A percentile compares a stretch with the other conserved stretches of the same genome.
Conservation (phyloP, 2,329 filamentous ascomycete genomes). For the Ustulina deusta region DNA sequence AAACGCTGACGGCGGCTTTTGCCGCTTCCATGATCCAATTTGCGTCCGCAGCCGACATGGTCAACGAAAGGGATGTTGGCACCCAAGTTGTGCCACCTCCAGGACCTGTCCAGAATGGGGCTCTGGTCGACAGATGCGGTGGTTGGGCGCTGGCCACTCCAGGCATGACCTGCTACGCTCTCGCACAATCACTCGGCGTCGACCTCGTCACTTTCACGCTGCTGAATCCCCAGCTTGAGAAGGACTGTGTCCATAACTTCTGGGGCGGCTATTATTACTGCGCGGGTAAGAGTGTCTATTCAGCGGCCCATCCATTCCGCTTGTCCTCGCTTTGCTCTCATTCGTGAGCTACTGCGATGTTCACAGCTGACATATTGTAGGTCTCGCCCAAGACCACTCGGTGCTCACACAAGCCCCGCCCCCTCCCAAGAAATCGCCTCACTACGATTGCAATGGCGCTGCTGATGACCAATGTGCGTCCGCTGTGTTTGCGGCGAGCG, state of each 20-base stretch:
- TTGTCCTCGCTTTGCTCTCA: neutral
- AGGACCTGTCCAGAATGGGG: slow-evolving; percentile 33
- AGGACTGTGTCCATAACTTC: slow-evolving; percentile 21
- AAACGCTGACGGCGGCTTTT: slow-evolving; percentile 10
- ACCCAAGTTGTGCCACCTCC: slow-evolving; percentile 7
- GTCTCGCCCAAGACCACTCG: neutral
- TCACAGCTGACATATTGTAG: slow-evolving; percentile 14
- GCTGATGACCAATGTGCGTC: slow-evolving; percentile 4
- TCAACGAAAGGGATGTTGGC: no score
- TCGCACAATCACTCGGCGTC: slow-evolving; percentile 9
- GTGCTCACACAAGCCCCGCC: neutral
- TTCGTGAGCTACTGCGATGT: no score
- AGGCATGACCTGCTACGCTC: slow-evolving; percentile 24
- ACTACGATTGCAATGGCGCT: slow-evolving; percentile 1
- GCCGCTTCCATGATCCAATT: slow-evolving; percentile 20
- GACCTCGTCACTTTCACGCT: neutral
- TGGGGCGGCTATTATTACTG: slow-evolving; percentile 33
- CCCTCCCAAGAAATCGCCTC: neutral
- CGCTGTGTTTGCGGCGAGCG: slow-evolving; percentile 10
- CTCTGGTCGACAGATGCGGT: slow-evolving; percentile 14
- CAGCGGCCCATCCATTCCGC: neutral
- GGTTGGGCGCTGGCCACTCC: slow-evolving; percentile 25
- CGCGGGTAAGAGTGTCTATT: slow-evolving; percentile 7
- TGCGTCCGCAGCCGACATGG: neutral
- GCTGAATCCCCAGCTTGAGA: slow-evolving; percentile 29